phyloP scores from a whole-genome alignment of 2,329 filamentous ascomycete species.

The Alternaria sp. region DNA sequence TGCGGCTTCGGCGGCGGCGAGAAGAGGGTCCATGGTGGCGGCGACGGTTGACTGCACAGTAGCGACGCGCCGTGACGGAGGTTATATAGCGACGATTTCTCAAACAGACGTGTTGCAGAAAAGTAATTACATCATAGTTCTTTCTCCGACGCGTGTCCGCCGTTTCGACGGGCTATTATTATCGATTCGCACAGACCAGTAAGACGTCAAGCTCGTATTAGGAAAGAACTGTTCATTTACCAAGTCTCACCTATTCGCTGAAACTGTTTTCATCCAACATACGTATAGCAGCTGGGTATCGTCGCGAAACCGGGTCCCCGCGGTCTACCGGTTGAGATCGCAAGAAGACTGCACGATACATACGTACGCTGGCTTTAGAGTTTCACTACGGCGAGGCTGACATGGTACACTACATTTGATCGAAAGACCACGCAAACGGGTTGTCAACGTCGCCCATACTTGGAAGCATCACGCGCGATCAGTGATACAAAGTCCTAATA shows the following conservation, averaged over 20 bases:
- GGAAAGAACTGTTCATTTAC: not conserved
- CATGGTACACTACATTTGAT: not conserved
- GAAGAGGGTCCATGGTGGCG: slow-evolving; percentile 31
- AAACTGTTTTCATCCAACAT: not conserved
- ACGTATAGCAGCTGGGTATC: not conserved
- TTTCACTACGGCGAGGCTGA: not conserved
- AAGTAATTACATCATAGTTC: not conserved
- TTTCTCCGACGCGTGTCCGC: slow-evolving; percentile 1
- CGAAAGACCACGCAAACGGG: not conserved
- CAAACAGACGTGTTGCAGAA: not conserved
- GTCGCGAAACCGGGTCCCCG: slow-evolving; percentile 2
- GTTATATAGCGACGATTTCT: not conserved
- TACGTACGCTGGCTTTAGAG: not conserved
- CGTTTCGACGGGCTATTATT: not conserved
- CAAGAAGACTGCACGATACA: not conserved
- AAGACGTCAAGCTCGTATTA: not conserved
- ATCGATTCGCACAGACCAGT: slow-evolving; percentile 5
- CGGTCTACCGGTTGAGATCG: not conserved
- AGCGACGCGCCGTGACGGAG: not conserved
- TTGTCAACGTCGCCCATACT: not conserved
- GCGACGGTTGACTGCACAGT: not conserved
- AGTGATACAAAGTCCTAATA: no score
- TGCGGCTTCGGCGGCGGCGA: slow-evolving; percentile 25
- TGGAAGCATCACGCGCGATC: not conserved
- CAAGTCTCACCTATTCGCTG: not conserved